Percentiles rank a stretch among this genome's conserved stretches.
phyloP scores from a whole-genome alignment of 2,329 filamentous ascomycete genomes.

The Apiospora saccharicola region DNA sequence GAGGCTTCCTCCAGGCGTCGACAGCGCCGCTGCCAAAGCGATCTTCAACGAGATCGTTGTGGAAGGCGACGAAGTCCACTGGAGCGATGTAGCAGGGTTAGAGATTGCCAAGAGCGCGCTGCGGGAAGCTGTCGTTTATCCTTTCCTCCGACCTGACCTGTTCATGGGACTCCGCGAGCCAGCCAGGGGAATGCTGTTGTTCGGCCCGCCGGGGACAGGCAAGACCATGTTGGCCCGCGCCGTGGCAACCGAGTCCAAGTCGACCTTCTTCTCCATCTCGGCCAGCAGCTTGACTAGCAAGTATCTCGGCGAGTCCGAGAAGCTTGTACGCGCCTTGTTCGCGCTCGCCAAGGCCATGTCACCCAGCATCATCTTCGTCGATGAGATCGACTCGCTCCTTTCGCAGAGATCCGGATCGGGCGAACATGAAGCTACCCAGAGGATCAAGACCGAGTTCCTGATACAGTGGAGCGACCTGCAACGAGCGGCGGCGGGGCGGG shows the following conservation, averaged over 20 bases:
- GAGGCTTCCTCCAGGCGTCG: constrained; percentile 81
- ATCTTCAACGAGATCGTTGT: constrained; percentile 97
- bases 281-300: constrained; percentile 95
- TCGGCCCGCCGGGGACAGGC: constrained; percentile 95
- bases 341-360: constrained; percentile 86
- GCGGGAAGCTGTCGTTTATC: constrained; percentile 96
- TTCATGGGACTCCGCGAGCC: constrained; percentile 96
- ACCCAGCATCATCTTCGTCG: constrained; percentile 96
- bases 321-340: constrained; percentile 92
- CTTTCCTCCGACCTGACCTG: constrained; percentile 91
- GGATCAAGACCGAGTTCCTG: constrained; percentile 97
- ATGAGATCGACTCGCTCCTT: constrained; percentile 95
- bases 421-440: constrained; percentile 90
- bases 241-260: constrained; percentile 92
- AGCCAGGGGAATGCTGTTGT: constrained; percentile 92
- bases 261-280: constrained; percentile 96
- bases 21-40: constrained; percentile 82
- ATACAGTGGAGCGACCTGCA: constrained; percentile 98
- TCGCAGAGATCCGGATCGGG: constrained; percentile 83
- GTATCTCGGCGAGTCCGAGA: constrained; percentile 95
- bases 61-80: constrained; percentile 92
- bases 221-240: constrained; percentile 98
- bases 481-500: constrained; percentile 86
- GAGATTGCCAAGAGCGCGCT: constrained; percentile 90
- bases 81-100: constrained; percentile 91